phyloP scores from a whole-genome alignment of 148 eudicot species.

The Linanthus parryae region DNA sequence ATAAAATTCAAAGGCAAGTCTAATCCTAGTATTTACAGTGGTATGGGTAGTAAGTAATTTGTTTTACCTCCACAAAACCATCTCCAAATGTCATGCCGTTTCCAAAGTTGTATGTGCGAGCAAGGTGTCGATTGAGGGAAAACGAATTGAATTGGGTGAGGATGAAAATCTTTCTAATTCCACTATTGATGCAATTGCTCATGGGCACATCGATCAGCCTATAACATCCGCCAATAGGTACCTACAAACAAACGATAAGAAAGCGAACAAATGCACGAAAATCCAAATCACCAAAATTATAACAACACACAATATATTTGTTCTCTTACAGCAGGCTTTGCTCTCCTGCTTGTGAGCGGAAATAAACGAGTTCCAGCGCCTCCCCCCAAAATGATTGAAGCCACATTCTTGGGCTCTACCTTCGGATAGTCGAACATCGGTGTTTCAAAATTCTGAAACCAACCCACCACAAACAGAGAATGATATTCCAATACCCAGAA shows the following conservation, averaged over 20 bases:
- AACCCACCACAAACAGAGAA: too few species aligned
- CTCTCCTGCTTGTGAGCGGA: constrained; percentile 81
- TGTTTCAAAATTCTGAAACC: constrained; percentile 41
- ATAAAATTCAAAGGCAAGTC: too few species aligned
- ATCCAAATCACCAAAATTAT: not conserved
- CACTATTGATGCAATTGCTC: constrained; percentile 97
- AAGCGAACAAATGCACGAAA: not conserved
- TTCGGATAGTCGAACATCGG: constrained; percentile 41
- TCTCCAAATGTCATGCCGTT: constrained; percentile 88
- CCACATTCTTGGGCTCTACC: constrained; percentile 73
- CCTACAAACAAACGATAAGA: constrained; percentile 32
- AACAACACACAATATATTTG: not conserved
- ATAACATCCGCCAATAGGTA: constrained; percentile 95
- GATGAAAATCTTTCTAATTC: constrained; percentile 79
- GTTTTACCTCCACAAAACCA: constrained; percentile 89
- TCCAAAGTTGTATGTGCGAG: constrained; percentile 74
- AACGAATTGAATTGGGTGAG: constrained; percentile 97
- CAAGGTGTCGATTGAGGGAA: constrained; percentile 84
- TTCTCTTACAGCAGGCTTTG: constrained; percentile 87
- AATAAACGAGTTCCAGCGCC: constrained; percentile 88
- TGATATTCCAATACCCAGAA: too few species aligned
- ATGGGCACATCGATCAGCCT: constrained; percentile 93
- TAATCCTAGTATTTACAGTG: not conserved
- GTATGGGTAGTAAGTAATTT: not conserved
- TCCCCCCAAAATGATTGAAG: constrained; percentile 80